These are phyloP conservation scores for Leccinum longicurvipes DNA, from an alignment of 768 basidiomycete species.

Conservation along the genomic window DNA sequence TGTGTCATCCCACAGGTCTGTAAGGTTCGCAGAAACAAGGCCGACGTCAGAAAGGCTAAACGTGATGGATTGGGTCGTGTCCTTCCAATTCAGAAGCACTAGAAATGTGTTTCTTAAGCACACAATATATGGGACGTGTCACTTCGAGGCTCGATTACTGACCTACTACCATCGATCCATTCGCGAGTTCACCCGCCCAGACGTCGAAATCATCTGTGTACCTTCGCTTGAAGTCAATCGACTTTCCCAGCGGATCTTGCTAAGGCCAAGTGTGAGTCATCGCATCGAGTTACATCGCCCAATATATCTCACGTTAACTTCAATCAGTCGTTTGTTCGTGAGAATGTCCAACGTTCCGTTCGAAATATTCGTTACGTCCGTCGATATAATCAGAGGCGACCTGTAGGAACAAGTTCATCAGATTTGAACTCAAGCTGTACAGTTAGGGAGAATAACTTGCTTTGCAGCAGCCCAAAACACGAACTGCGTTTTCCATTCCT, in stretches of 20 bases:
- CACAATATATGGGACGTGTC: neutral
- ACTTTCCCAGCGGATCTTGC: slow-evolving; percentile 13
- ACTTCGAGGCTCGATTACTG: neutral
- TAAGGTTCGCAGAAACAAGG: slow-evolving; percentile 4
- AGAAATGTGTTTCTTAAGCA: neutral
- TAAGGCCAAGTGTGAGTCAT: neutral
- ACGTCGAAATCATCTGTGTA: slow-evolving; percentile 11
- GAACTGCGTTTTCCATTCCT: slow-evolving; percentile 11
- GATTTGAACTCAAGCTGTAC: neutral
- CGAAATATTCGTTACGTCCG: slow-evolving; percentile 1
- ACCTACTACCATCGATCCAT: slow-evolving; percentile 10
- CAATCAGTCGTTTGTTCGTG: slow-evolving; percentile 5
- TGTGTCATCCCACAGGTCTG: slow-evolving; percentile 3
- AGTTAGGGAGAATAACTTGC: neutral
- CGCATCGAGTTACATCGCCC: neutral
- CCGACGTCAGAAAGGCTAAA: slow-evolving; percentile 7
- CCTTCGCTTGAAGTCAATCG: slow-evolving; percentile 7
- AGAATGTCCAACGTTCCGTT: slow-evolving; percentile 2
- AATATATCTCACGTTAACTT: slow-evolving; percentile 2
- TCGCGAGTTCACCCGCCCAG: slow-evolving; percentile 8
- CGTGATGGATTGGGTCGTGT: neutral
- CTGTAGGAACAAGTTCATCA: neutral
- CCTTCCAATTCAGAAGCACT: slow-evolving; percentile 10
- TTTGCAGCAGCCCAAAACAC: slow-evolving; percentile 14
- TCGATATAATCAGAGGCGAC: slow-evolving; percentile 14